phyloP scores from a whole-genome alignment of 805 yeast genomes.

The Candida taoyuanica region DNA sequence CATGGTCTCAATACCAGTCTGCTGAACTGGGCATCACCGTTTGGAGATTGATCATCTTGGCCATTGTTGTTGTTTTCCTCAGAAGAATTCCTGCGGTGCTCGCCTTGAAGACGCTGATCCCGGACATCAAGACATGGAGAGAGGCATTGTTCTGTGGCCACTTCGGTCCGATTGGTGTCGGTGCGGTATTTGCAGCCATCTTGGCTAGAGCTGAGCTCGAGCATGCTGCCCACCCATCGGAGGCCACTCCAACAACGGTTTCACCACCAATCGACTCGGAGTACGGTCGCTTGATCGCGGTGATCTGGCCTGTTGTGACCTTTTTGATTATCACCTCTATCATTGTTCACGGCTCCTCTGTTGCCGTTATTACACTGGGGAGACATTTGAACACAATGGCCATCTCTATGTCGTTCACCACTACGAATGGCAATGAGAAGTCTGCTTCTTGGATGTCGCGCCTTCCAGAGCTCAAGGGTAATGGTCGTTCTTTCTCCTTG shows the following conservation, averaged over 20 bases:
- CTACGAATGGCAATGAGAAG: slow-evolving; percentile 49
- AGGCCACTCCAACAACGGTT: slow-evolving; percentile 51
- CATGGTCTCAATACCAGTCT: slow-evolving; percentile 78
- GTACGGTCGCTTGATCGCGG: slow-evolving; percentile 30
- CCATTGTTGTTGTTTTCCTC: slow-evolving; percentile 67
- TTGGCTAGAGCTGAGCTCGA: slow-evolving; percentile 73
- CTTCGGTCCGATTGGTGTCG: slow-evolving; percentile 95
- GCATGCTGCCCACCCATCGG: slow-evolving; percentile 37
- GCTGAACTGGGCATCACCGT: slow-evolving; percentile 56
- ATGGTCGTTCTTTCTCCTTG: slow-evolving; percentile 73
- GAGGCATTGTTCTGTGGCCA: slow-evolving; percentile 94
- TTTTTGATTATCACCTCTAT: slow-evolving; percentile 79
- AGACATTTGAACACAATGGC: slow-evolving; percentile 88
- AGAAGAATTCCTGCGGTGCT: slow-evolving; percentile 83
- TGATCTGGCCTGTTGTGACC: slow-evolving; percentile 78
- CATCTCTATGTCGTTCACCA: slow-evolving; percentile 67
- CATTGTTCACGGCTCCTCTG: slow-evolving; percentile 87
- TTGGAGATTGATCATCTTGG: slow-evolving; percentile 76
- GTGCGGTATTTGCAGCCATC: slow-evolving; percentile 75
- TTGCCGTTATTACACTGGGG: slow-evolving; percentile 60
- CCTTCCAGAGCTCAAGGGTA: slow-evolving; percentile 59
- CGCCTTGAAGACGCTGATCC: slow-evolving; percentile 69
- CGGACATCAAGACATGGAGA: slow-evolving; percentile 87
- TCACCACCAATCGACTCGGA: slow-evolving; percentile 34
- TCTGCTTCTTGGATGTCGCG: slow-evolving; percentile 77